These are phyloP conservation scores for Boletus sp. DNA, from an alignment of 768 basidiomycete genomes.

Conservation along the genomic window DNA sequence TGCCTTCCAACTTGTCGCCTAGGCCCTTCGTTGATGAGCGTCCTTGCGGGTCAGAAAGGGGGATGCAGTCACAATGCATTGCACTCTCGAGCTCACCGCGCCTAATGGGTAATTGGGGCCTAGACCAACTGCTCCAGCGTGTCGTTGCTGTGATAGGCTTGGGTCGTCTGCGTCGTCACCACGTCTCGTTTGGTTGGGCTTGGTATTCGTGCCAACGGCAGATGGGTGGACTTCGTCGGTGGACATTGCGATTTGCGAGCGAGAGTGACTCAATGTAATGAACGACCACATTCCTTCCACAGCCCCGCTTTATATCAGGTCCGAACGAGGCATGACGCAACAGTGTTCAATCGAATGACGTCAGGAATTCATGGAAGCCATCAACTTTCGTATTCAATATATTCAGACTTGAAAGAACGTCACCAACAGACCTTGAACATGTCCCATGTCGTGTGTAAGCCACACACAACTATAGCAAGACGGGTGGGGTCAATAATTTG, in stretches of 20 bases:
- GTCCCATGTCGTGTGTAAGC: too few relatives aligned
- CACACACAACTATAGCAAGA: too few relatives aligned
- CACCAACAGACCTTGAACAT: too few relatives aligned
- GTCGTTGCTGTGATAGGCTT: slow-evolving; percentile 36
- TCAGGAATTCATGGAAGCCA: too few relatives aligned
- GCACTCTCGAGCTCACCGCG: slow-evolving; percentile 21
- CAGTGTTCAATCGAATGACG: not conserved
- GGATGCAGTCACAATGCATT: too few relatives aligned
- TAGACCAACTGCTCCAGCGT: slow-evolving; percentile 42
- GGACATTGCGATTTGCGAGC: slow-evolving; percentile 13
- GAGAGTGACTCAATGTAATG: not conserved
- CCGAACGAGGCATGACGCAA: not conserved
- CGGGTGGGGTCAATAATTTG: too few relatives aligned
- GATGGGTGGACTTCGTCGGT: slow-evolving; percentile 17
- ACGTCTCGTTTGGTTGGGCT: not conserved
- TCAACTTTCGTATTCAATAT: too few relatives aligned
- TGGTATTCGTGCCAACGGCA: slow-evolving; percentile 13
- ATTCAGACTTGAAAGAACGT: too few relatives aligned
- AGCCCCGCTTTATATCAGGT: not conserved
- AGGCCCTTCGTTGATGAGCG: slow-evolving; percentile 17
- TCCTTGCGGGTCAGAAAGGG: not conserved
- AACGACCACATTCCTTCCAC: not conserved
- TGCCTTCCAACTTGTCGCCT: slow-evolving; percentile 36
- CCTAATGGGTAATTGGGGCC: slow-evolving; percentile 35
- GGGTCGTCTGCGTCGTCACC: slow-evolving; percentile 10